Evolutionary conservation across 108 stramenopile genomes (phyloP), one percentile per base, ranked within the genome.

Genomic region (Poteriospumella lacustris): DNA sequence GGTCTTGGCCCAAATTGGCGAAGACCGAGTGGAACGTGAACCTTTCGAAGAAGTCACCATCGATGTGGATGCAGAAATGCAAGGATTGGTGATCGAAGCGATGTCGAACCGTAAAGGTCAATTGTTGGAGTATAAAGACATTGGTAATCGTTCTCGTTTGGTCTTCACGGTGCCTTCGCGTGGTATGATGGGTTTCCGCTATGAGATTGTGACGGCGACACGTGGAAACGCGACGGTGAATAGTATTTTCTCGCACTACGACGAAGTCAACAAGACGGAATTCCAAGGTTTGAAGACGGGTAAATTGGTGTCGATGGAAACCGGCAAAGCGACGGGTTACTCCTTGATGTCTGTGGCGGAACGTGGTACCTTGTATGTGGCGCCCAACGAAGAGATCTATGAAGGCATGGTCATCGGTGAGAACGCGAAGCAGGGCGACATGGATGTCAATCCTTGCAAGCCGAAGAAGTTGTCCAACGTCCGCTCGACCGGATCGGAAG

Each of bases 361-460:
- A 3, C 36, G 70, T 42, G 70, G 70, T 44, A 73, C 28, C 26
- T 56, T 73, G 44, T 73, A 33, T 38, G 70, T 73, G 12, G 12
- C 5, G 3, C 12, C 33, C 5, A 83, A 85, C 47, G 89, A 89
- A 40, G 93, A 95, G 26, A 90, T 92, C 39, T 94, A 96, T 92
- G 89, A 94, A 88, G 91, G 93, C 43, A 96, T 96, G 95, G 91
- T 97, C 9, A 24, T 73, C 9, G 70, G 70, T 26, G 70, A 73
- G 31, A 73, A 73, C 42, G 12, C 70, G 26, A 73, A 56, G 31
- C 15, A 15, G 12, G 70, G 70, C 31, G 70, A 73, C 3, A 73
- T 73, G 36, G 70, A 73, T 52, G 70, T 73, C 33, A 73, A 73
- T 73, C 70, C 70, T 12, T 73, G 70, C 47, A 5, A 38, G 5